Percentiles rank a stretch among this genome's conserved stretches.
phyloP scores from a whole-genome alignment of 1,139 yeast genomes.

The Kurtzmaniella quercitrusa region DNA sequence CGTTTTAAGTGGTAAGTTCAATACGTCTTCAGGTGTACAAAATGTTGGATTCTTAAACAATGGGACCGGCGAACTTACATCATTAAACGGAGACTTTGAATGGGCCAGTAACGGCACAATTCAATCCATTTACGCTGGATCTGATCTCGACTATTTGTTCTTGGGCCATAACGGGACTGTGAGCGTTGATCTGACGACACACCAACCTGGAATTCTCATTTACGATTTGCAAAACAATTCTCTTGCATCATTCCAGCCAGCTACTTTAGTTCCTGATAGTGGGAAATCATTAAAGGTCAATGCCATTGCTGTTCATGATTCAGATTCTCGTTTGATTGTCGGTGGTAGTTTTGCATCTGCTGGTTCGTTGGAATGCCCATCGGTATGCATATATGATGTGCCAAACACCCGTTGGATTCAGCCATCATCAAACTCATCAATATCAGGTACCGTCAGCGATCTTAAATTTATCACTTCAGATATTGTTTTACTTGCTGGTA shows the following conservation, averaged over 20 bases:
- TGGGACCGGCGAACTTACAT: slow-evolving; percentile 19
- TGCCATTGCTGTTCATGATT: slow-evolving; percentile 51
- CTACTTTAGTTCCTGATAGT: slow-evolving; percentile 23
- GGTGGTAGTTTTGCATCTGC: slow-evolving; percentile 74
- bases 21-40: slow-evolving; percentile 12
- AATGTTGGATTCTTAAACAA: slow-evolving; percentile 42
- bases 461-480: slow-evolving; percentile 50
- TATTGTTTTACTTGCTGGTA: slow-evolving; percentile 61
- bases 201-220: slow-evolving; percentile 45
- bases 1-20: slow-evolving; percentile 50
- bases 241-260: slow-evolving; percentile 47
- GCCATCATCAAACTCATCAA: slow-evolving; percentile 40
- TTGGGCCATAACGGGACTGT: slow-evolving; percentile 53
- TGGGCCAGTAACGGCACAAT: slow-evolving; percentile 38
- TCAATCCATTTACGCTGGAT: slow-evolving; percentile 41
- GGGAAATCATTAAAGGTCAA: slow-evolving; percentile 38
- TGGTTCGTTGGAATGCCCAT: slow-evolving; percentile 56
- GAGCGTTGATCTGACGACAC: slow-evolving; percentile 15
- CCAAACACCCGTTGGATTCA: slow-evolving; percentile 51
- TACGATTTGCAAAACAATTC: slow-evolving; percentile 44
- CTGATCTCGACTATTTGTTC: slow-evolving; percentile 32
- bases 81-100: slow-evolving; percentile 26
- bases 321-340: slow-evolving; percentile 51
- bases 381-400: slow-evolving; percentile 67
- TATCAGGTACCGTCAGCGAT: slow-evolving; percentile 49